Conservation (phyloP, 495 filamentous ascomycete species). For the Tuber calosporum region DNA sequence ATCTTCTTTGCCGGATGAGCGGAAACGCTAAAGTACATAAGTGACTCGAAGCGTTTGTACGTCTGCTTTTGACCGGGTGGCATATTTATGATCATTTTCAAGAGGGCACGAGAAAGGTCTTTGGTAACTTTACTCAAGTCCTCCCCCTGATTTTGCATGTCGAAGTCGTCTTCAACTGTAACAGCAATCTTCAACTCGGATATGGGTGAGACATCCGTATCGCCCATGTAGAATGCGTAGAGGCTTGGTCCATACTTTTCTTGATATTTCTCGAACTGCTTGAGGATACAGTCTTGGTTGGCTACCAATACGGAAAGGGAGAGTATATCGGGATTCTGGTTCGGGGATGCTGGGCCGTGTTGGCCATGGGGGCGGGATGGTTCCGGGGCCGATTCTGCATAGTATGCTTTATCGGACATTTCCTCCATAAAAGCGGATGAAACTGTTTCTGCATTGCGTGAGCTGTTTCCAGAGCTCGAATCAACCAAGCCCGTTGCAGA, state of each 20-base stretch:
- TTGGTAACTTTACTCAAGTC: not conserved
- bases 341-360: not conserved
- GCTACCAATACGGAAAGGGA: not conserved
- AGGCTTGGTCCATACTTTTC: not conserved
- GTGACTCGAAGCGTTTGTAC: not conserved
- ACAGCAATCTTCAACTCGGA: not conserved
- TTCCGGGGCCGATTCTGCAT: not conserved
- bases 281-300: not conserved
- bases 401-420: not conserved
- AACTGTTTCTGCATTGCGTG: not conserved
- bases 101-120: not conserved
- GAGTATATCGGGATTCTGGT: not conserved
- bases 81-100: not conserved
- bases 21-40: not conserved
- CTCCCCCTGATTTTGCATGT: not conserved
- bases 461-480: accelerated
- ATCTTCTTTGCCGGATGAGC: not conserved
- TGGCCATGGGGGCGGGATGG: not conserved
- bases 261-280: not conserved
- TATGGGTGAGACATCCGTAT: too few relatives aligned
- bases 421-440: not conserved
- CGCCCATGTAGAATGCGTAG: not conserved
- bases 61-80: accelerated
- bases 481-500: accelerated
- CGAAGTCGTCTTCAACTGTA: not conserved